Base-by-base conservation (phyloP, 352 stramenopile species). In the Phytophthora cryptogea region DNA sequence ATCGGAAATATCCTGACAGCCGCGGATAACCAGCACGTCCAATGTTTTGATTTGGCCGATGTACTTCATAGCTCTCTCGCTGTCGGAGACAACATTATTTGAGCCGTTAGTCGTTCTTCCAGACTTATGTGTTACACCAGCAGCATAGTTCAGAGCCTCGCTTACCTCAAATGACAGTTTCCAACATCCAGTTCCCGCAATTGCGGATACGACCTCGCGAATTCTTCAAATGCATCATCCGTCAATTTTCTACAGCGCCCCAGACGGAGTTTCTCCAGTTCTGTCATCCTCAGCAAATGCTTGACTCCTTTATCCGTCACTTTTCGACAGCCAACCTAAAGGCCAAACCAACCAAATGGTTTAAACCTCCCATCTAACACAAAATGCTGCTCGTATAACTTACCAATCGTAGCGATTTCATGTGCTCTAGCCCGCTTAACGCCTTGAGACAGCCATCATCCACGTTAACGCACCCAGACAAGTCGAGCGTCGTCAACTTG, bases 401-500 rank as follows among this genome's bases (percentile, higher is more conserved):
- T 66, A 93, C 83, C 70, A 94, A 44, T 60, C 90, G 54, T 6
- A 94, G 62, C 1, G 32, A 69, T 50, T 69, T 72, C 9, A 94
- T 61, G 4, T 63, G 54, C 40, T 62, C 53, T 10, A 89, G 42
- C 0, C 52, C 62, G 8, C 74, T 26, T 8, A 94, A 45, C 9
- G 68, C 63, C 8, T 82, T 54, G 8, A 92, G 13, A 36, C 67
- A 80, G 23, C 69, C 69, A 28, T 92, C 78, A 51, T 90, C 76
- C 30, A 92, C 66, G 36, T 78, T 81, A 1, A 60, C 52, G 45
- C 84, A 94, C 2, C 79, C 80, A 1, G 78, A 76, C 13, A 94
- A 65, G 49, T 86, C 78, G 8, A 94, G 61, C 9, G 57, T 47
- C 36, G 67, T 80, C 42, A 94, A 54, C 14, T 80, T 80, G 14